Base-by-base conservation (phyloP, 371 early-diverging fungal genomes). In the Mortierella sp. region DNA sequence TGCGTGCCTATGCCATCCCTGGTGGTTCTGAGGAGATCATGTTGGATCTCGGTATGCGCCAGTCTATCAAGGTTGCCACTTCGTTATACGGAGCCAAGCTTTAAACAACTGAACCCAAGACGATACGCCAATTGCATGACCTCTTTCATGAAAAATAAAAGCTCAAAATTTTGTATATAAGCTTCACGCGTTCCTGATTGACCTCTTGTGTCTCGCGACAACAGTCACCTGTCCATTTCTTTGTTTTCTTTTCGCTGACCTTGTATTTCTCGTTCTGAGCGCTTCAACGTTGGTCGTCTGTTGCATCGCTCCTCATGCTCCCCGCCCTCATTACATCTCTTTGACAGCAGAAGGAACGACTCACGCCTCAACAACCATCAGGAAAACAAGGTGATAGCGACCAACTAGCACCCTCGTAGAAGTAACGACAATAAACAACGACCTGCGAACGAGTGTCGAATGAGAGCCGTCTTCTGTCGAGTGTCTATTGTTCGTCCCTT, bases 21-120 rank as follows among this genome's bases (percentile, higher is more conserved):
- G 97, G 97, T 72, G 97, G 97, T 27, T 95, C 95, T 35, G 97
- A 97, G 87, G 96, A 96, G 85, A 95, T 96, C 81, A 93, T 93
- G 94, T 82, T 91, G 68, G 96, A 96, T 84, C 87, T 96, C 18
- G 96, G 96, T 75, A 94, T 96, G 74, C 89, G 96, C 51, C 97
- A 97, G 88, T 89, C 77, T 21, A 63, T 77, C n/a, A 73, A 78
- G 78, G 78, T 78, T 27, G 78, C 78, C 35, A 41, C 65, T 4
- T 27, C 65, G 41, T 65, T 78, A 74, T 78, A 78, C 41, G 78
- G 78, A 38, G 78, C 78, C 78, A 78, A 78, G 73, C 63, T 78
- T 60, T 78, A 78, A 73, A 73, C 35, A 16, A 14, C 5, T 27
- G 5, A 65, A 14, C 16, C 0, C 44, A 35, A 27, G 63, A 48